Evolutionary conservation across 306 rosid species (phyloP).

Genomic region (Alnus glutinosa): DNA sequence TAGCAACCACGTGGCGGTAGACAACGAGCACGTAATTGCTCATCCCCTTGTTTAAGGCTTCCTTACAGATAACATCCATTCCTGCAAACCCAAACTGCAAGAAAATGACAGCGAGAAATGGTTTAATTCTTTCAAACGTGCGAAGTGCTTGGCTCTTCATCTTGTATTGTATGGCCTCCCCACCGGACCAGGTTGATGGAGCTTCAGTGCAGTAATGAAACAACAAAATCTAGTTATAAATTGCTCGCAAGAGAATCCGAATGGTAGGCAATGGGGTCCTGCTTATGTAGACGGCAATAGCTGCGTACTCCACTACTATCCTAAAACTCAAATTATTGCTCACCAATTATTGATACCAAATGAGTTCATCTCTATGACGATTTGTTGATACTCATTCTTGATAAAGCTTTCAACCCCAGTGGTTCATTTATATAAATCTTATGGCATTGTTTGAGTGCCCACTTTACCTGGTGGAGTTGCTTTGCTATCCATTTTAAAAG

Average conservation of each 20-base stretch:
- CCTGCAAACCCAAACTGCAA: constrained; percentile 78
- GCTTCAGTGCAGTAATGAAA: constrained; percentile 18
- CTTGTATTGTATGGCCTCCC: constrained; percentile 8
- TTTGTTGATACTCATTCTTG: not conserved
- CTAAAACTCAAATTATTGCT: constrained; percentile 21
- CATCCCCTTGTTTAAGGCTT: constrained; percentile 87
- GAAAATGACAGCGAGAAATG: constrained; percentile 65
- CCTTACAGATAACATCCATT: constrained; percentile 81
- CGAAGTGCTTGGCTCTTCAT: constrained; percentile 36
- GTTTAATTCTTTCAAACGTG: constrained; percentile 47
- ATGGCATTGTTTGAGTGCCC: not conserved
- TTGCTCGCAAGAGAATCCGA: not conserved
- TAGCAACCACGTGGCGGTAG: constrained; percentile 83
- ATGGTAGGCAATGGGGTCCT: not conserved
- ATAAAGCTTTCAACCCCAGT: not conserved
- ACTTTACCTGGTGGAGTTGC: not conserved
- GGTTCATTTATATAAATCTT: not conserved
- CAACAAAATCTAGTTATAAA: not conserved
- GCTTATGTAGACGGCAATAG: constrained; percentile 29
- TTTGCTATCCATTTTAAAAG: not conserved
- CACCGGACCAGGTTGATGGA: constrained; percentile 1
- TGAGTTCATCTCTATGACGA: not conserved
- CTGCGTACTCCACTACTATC: constrained; percentile 13
- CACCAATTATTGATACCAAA: not conserved
- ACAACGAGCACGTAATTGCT: constrained; percentile 87